These are phyloP conservation scores for Schwanniomyces pseudopolymorphus DNA, from an alignment of 805 yeast genomes.

Conservation along the genomic window DNA sequence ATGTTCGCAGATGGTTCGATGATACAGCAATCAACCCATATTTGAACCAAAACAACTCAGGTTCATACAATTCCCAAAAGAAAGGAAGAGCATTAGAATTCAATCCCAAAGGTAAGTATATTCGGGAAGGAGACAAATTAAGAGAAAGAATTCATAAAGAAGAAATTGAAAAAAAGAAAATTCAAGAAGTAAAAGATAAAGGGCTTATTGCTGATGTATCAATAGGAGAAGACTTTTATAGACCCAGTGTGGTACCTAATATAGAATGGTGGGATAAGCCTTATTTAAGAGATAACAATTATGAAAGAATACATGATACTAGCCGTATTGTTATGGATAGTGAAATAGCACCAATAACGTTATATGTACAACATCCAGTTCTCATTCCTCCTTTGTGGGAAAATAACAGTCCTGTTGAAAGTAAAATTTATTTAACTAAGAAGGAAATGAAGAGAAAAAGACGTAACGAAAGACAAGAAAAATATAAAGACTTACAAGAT, in stretches of 20 bases:
- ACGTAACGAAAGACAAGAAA: conserved; percentile 62
- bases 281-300: conserved; percentile 41
- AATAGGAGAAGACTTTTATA: conserved; percentile 57
- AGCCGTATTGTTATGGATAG: conserved; percentile 30
- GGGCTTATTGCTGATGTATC: conserved; percentile 52
- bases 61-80: conserved; percentile 8
- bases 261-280: conserved; percentile 91
- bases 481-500: conserved; percentile 71
- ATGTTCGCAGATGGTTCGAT: conserved; percentile 28
- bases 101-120: conserved; percentile 63
- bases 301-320: conserved; percentile 31
- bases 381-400: conserved; percentile 63
- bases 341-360: conserved; percentile 52
- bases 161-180: conserved; percentile 17
- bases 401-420: conserved; percentile 34
- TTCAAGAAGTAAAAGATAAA: conserved; percentile 30
- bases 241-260: conserved; percentile 52
- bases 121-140: conserved; percentile 52
- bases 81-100: conserved; percentile 46
- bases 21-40: conserved; percentile 39
- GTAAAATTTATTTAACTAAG: conserved; percentile 66
- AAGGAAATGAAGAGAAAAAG: conserved; percentile 74
- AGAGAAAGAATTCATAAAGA: conserved; percentile 40
- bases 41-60: conserved; percentile 22
- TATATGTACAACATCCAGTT: conserved; percentile 82